Evolutionary conservation across 2,329 filamentous ascomycete species (phyloP), one percentile per base, ranked within the genome.

Genomic region (Ophiosphaerella narmari): DNA sequence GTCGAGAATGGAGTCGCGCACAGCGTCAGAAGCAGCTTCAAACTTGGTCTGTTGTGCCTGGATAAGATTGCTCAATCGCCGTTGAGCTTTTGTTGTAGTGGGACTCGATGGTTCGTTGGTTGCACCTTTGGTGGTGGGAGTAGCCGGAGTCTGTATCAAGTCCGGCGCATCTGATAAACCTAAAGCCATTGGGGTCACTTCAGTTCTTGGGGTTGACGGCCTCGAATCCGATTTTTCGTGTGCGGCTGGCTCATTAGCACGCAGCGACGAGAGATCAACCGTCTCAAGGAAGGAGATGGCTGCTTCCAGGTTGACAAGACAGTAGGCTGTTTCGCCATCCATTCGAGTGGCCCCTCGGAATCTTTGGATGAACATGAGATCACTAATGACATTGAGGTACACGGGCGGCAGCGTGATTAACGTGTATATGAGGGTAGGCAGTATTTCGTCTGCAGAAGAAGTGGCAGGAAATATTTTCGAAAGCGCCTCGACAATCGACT

Each of bases 361-460:
- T 54, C 89, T 81, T 69, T 97, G 92, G 59, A 97, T 91, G 70
- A 97, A 99, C 62, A 89, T 86, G n/a, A 95, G 79, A 70, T 99
- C 95, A 77, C 93, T 97, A 66, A 96, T 91, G 47, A 92, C 88
- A 71, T 92, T 90, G 40, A 97, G 86, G 31, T 87, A 84, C 72
- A 94, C 89, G 0, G 92, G 89, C 0, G 91, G 88, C 38, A 92
- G 87, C 2, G 91, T 97, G 68, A 99, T 95, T 52, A 99, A 82
- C 0, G 91, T 90, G 76, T 96, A 99, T 54, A 99, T 99, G 55
- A 99, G 82, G 73, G 96, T 96, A 0, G 94, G 94, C 71, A 99
- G 86, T 46, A 99, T 95, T 74, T 97, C 94, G 68, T 99, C 94
- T 2, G 94, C 94, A 1, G 94, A 97, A 1, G 94, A 96, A 0